These are phyloP conservation scores for Podospora sp. DNA, from an alignment of 495 filamentous ascomycete species.

Conservation along the genomic window DNA sequence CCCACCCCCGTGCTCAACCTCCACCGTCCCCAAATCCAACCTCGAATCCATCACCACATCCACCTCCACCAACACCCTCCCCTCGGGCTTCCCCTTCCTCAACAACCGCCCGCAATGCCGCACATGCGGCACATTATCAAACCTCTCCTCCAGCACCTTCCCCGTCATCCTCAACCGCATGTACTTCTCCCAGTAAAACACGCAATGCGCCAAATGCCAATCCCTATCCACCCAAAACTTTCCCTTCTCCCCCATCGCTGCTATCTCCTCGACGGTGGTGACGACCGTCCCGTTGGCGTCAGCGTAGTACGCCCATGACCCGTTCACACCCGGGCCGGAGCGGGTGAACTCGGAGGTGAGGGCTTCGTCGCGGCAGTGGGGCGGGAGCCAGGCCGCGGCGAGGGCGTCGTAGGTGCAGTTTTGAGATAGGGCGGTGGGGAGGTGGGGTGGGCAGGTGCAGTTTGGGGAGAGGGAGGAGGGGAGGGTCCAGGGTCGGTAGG, in stretches of 20 bases:
- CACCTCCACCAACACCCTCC: background rate
- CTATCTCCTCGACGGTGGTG: background rate
- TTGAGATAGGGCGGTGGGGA: background rate
- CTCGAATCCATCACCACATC: background rate
- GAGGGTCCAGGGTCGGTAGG: conserved; percentile 4
- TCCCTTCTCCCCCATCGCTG: background rate
- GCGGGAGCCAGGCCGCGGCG: conserved; percentile 1
- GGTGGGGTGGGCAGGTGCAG: background rate
- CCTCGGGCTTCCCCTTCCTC: background rate
- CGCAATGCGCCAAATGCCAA: conserved; percentile 3
- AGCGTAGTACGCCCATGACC: background rate
- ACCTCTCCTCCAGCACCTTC: background rate
- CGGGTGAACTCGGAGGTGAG: background rate
- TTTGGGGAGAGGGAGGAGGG: background rate
- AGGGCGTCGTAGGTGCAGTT: conserved; percentile 7
- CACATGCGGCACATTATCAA: background rate
- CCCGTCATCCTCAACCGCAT: background rate
- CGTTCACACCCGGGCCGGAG: background rate
- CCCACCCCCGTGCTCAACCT: background rate
- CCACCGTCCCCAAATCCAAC: background rate
- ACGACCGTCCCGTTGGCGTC: background rate
- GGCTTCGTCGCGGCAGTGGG: background rate
- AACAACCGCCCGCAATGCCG: background rate
- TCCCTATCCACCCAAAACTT: background rate
- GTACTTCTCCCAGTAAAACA: conserved; percentile 5